Evolutionary conservation across 164 flowering plant genomes (phyloP).

Genomic region (Tetrastigma voinierianum): DNA sequence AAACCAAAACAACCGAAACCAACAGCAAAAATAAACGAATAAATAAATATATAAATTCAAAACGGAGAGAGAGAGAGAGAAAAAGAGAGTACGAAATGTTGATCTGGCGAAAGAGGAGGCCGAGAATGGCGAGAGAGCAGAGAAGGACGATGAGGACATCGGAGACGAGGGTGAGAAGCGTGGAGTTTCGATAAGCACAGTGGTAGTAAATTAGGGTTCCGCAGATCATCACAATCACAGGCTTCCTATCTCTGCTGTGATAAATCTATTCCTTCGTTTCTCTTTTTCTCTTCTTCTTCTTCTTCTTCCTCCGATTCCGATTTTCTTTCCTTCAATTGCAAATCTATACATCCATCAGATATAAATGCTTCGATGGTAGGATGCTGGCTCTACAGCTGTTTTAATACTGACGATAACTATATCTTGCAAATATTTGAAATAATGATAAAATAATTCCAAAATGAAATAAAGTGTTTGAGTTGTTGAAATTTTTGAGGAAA

Average conservation of each 20-base stretch:
- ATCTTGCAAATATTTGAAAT: too few relatives aligned
- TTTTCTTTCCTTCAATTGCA: too few relatives aligned
- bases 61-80: constrained; percentile 1
- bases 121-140: constrained; percentile 97
- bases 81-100: constrained; percentile 58
- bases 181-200: constrained; percentile 80
- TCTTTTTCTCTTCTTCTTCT: too few relatives aligned
- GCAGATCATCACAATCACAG: constrained; percentile 61
- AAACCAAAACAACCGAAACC: background rate
- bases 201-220: constrained; percentile 87
- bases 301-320: background rate
- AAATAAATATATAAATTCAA: background rate
- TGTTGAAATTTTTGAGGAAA: too few relatives aligned
- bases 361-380: too few relatives aligned
- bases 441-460: too few relatives aligned
- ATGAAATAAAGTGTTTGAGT: too few relatives aligned
- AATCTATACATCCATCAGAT: too few relatives aligned
- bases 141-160: constrained; percentile 96
- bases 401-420: too few relatives aligned
- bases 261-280: constrained; percentile 13
- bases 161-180: constrained; percentile 67
- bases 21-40: constrained; percentile 2
- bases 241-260: constrained; percentile 44
- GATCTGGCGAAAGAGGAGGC: constrained; percentile 95
- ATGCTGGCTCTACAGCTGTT: too few relatives aligned